These are phyloP conservation scores for Diaporthe caulivora DNA, from an alignment of 2,329 filamentous ascomycete genomes.

Conservation along the genomic window DNA sequence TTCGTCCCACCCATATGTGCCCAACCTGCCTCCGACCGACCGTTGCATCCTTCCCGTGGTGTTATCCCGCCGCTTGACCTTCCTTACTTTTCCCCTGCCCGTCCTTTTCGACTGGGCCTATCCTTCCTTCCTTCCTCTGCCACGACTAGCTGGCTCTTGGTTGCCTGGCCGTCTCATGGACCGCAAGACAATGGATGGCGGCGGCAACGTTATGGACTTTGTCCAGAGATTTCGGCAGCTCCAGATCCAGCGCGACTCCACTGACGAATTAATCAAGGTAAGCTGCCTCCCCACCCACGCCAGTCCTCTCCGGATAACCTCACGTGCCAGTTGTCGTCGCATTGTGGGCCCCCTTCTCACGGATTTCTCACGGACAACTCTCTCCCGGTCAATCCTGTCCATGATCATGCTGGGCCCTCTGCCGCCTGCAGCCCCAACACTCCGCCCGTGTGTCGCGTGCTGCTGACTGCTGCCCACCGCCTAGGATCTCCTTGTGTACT, in stretches of 20 bases:
- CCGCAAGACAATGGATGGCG: conserved; percentile 30
- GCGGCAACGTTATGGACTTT: conserved; percentile 51
- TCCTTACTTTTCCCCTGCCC: background rate
- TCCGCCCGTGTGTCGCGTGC: background rate
- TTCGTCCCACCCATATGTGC: conserved; percentile 4
- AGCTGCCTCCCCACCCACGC: conserved; percentile 37
- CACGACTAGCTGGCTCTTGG: background rate
- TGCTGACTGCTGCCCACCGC: background rate
- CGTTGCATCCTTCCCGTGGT: background rate
- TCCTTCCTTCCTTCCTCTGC: background rate
- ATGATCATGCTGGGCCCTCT: background rate
- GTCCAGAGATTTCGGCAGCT: conserved; percentile 60
- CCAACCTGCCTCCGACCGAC: conserved; percentile 14
- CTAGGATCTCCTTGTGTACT: conserved; percentile 62
- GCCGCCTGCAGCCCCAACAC: background rate
- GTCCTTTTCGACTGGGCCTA: background rate
- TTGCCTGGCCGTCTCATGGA: conserved; percentile 27
- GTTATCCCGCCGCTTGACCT: background rate
- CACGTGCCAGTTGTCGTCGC: background rate
- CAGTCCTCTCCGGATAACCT: background rate
- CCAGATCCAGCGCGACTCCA: conserved; percentile 55
- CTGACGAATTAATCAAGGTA: conserved; percentile 63
- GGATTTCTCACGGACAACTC: background rate
- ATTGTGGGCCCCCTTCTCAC: background rate
- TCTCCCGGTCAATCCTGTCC: background rate